A percentile compares a stretch with the other conserved stretches of the same genome.
Conservation (phyloP, 805 yeast species). For the Candida maltosa region DNA sequence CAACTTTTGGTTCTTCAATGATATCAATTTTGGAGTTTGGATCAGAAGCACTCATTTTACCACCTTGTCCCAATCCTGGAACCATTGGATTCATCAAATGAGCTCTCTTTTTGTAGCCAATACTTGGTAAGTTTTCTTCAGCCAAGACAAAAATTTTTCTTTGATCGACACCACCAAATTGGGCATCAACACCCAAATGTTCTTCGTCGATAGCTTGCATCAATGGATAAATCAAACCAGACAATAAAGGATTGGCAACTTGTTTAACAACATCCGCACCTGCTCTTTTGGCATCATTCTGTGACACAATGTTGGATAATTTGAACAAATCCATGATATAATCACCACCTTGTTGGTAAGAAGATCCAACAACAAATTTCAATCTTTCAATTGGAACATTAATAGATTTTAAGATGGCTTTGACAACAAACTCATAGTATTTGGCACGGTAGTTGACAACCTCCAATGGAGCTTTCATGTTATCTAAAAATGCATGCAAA, state of each 20-base stretch:
- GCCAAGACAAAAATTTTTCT: constrained; percentile 96
- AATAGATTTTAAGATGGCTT: constrained; percentile 79
- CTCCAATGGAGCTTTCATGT: constrained; percentile 97
- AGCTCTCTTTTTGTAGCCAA: constrained; percentile 96
- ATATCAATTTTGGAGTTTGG: constrained; percentile 96
- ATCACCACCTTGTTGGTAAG: constrained; percentile 76
- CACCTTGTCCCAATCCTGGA: constrained; percentile 95
- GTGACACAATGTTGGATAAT: constrained; percentile 79
- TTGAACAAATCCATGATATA: constrained; percentile 89
- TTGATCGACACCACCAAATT: constrained; percentile 99
- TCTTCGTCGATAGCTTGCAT: constrained; percentile 99
- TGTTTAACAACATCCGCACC: constrained; percentile 99
- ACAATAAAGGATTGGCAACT: constrained; percentile 86
- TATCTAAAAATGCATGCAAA: constrained; percentile 93
- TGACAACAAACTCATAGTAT: constrained; percentile 81
- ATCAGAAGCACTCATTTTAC: constrained; percentile 98
- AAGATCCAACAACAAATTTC: constrained; percentile 79
- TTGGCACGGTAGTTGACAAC: constrained; percentile 84
- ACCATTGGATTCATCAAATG: constrained; percentile 99
- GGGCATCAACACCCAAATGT: constrained; percentile 82
- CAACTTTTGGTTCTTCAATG: constrained; percentile 81
- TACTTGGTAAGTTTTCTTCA: constrained; percentile 81
- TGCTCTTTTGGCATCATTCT: constrained; percentile 96
- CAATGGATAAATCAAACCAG: constrained; percentile 93
- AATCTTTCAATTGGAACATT: constrained; percentile 90